Conservation (phyloP, 371 early-diverging fungal genomes). For the Actinomortierella wolfii region DNA sequence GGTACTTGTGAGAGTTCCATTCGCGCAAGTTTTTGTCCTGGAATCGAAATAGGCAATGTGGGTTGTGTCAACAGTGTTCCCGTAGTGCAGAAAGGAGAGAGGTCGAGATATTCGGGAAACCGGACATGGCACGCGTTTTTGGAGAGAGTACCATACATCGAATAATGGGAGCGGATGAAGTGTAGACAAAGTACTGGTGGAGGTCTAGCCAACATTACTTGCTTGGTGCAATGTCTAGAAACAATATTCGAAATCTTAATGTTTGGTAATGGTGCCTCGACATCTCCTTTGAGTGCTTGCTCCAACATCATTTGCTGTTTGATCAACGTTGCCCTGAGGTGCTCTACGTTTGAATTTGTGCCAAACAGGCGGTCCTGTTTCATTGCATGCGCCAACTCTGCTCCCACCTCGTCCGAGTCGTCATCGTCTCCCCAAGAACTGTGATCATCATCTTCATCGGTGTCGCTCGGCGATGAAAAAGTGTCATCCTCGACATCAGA, state of each 20-base stretch:
- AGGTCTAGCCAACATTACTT: constrained; percentile 62
- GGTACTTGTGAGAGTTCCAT: constrained; percentile 3
- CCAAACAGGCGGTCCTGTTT: background rate
- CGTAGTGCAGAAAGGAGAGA: constrained; percentile 68
- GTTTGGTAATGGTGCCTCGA: constrained; percentile 30
- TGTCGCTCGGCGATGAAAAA: too few relatives aligned
- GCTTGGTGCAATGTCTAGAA: constrained; percentile 60
- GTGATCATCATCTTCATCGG: background rate
- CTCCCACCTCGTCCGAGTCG: background rate
- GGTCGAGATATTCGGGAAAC: constrained; percentile 74
- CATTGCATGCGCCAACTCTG: constrained; percentile 1
- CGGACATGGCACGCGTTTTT: constrained; percentile 80
- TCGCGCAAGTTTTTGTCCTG: constrained; percentile 17
- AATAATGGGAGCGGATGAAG: constrained; percentile 75
- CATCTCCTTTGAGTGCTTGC: constrained; percentile 34
- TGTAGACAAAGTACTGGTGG: constrained; percentile 77
- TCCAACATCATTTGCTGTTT: constrained; percentile 17
- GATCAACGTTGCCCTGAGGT: constrained; percentile 13
- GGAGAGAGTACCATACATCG: constrained; percentile 64
- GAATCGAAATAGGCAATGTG: constrained; percentile 48
- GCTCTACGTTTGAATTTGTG: constrained; percentile 4
- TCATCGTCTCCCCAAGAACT: background rate
- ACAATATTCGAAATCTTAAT: constrained; percentile 42
- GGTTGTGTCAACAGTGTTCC: constrained; percentile 59
- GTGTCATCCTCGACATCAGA: background rate